Base-by-base conservation (phyloP, 441 rosid genomes). In the Pelargonium citronellum region DNA sequence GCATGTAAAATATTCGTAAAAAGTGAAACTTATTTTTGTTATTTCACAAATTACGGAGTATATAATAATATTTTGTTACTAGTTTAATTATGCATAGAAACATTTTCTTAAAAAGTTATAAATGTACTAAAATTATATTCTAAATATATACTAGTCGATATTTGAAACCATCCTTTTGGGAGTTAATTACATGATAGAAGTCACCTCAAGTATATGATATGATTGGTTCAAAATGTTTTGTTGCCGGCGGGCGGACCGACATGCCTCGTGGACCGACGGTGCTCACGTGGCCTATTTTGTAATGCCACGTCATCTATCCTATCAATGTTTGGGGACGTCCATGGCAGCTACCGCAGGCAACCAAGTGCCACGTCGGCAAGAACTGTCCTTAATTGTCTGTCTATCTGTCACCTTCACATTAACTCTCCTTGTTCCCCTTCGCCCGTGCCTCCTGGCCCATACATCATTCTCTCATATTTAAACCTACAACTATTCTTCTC, bases 391-490 rank as follows among this genome's bases (percentile, higher is more conserved):
- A 74, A 57, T 17, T 64, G 12, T 63, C 57, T 13, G 57, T 49
- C 57, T 22, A 10, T 19, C 8, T 41, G 73, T 78, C 81, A 67
- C 73, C 47, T 41, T 79, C 79, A 16, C 71, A 69, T 69, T 75
- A 15, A 71, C 69, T 74, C 44, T 66, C 16, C 30, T 71, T 71
- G 47, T 64, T 65, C 74, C 74, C 46, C 24, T 10, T 11, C 71
- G 5, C 55, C 41, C 67, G 66, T 71, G 75, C 69, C 58, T n/a
- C 7, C 5, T 12, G 64, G 24, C 64, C 62, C 64, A 1, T 22
- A 55, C 68, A 51, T 74, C 57, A 39, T 57, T 55, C 9, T 10
- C 67, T 49, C 19, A 8, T 39, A 10, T 27, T 76, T 12, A 22
- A 51, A 64, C 19, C 30, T 57, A 34, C 37, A 20, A 49, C 51